Evolutionary conservation across 139 green algal species (phyloP), one percentile per base, ranked within the genome.

Genomic region (Tetradesmus lagerheimii): DNA sequence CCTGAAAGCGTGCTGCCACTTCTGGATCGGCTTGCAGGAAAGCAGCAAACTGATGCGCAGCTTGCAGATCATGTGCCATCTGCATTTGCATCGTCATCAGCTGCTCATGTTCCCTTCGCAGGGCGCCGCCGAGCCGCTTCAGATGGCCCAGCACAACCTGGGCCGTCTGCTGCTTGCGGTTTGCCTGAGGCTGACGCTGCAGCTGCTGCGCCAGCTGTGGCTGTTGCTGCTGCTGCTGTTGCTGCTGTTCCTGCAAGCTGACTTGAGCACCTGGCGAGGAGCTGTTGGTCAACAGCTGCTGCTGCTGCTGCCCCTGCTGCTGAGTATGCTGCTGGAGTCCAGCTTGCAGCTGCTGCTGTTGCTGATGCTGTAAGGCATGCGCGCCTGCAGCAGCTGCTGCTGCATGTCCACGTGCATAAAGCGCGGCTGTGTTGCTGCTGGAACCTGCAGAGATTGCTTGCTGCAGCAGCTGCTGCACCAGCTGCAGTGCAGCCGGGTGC

Each of bases 391-490:
- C n/a, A n/a, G n/a, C n/a, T 37, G 71, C 71, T 38, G 71, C 27
- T 38, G 71, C n/a, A 71, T n/a, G 50, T 25, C 15, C 50, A 27
- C 25, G 50, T 64, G 15, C 50, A 27, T 11, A 11, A 64, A 64
- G 50, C 50, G 12, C 5, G 14, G 14, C 78, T 83, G 78, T 38
- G 20, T 64, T 27, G 25, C n/a, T 78, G 12, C 79, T 20, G 39
- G 25, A 5, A 12, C 6, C 43, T 6, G 41, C 39, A 27, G 45
- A n/a, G 2, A 71, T 71, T 20, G 57, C 45, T 31, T 86, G 80
- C 47, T 74, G 45, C 31, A 86, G 80, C 80, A 86, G 80, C 45
- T 86, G 45, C 80, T 86, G 43, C 45, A 86, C 27, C 12, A 86
- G 4, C 31, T 86, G 80, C 80, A 86, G 41, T 86, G 80, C 43